Conservation (phyloP, 306 rosid species). For the Carpinus fangiana region DNA sequence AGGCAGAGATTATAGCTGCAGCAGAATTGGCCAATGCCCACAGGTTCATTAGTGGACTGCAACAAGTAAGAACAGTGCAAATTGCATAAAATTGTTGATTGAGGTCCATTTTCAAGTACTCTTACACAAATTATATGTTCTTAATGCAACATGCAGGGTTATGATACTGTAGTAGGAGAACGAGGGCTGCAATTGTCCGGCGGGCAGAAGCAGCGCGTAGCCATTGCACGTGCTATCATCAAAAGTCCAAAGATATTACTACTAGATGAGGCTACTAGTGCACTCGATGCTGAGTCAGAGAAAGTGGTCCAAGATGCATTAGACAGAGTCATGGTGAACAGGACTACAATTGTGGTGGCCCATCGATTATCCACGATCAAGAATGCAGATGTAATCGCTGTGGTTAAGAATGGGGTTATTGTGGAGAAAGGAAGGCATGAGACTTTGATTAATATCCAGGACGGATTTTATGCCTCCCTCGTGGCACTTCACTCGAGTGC, state of each 20-base stretch:
- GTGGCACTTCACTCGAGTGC: slow-evolving; percentile 70
- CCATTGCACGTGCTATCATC: slow-evolving; percentile 79
- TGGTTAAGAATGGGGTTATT: slow-evolving; percentile 76
- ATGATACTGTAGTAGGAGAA: slow-evolving; percentile 78
- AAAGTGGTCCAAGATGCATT: slow-evolving; percentile 89
- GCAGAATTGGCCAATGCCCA: slow-evolving; percentile 85
- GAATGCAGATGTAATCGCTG: slow-evolving; percentile 81
- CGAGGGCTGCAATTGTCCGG: slow-evolving; percentile 86
- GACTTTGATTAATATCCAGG: slow-evolving; percentile 51
- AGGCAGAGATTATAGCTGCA: slow-evolving; percentile 70
- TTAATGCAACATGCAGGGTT: slow-evolving; percentile 44
- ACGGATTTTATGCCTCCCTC: slow-evolving; percentile 84
- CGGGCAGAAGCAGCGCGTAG: slow-evolving; percentile 82
- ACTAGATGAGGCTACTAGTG: slow-evolving; percentile 87
- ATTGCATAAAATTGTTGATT: neutral
- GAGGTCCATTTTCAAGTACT: neutral
- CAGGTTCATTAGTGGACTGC: slow-evolving; percentile 67
- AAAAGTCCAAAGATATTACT: slow-evolving; percentile 77
- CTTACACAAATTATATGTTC: slow-evolving; percentile 8
- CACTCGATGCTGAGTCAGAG: slow-evolving; percentile 83
- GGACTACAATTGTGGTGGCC: slow-evolving; percentile 81
- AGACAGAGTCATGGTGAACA: slow-evolving; percentile 70
- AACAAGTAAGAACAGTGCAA: slow-evolving; percentile 48
- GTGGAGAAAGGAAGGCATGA: slow-evolving; percentile 87
- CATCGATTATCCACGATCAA: slow-evolving; percentile 85